A percentile compares a stretch with the other conserved stretches of the same genome.
Evolutionary conservation across 2,329 filamentous ascomycete species (phyloP).

Genomic region (Sporothrix euskadiensis): DNA sequence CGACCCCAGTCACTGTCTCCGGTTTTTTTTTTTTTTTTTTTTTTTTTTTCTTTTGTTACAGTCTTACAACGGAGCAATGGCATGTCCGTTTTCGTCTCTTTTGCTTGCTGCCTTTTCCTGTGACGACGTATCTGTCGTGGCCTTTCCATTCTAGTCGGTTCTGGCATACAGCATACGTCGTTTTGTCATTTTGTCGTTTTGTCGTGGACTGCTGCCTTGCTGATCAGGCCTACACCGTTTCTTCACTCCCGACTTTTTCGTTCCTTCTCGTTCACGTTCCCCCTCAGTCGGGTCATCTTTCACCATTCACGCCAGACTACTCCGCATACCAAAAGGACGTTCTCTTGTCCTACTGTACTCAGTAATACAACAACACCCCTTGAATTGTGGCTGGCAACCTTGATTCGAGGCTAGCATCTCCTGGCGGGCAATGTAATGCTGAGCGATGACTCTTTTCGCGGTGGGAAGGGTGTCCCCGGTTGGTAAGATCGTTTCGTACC

Average conservation of each 20-base stretch:
- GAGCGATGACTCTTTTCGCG: neutral
- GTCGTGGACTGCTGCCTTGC: conserved; percentile 18
- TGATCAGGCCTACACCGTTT: neutral
- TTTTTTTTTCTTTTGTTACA: neutral
- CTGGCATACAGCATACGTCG: neutral
- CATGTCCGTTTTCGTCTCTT: conserved; percentile 1
- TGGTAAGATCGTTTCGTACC: neutral
- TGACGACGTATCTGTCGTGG: neutral
- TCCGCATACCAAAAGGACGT: neutral
- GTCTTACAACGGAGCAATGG: neutral
- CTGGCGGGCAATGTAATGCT: neutral
- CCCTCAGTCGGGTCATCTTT: conserved; percentile 9
- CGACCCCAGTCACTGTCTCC: neutral
- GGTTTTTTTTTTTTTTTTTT: too few species aligned
- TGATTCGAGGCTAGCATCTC: neutral
- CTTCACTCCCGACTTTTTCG: neutral
- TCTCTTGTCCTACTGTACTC: neutral
- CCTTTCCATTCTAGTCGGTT: neutral
- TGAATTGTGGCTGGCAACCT: conserved; percentile 7
- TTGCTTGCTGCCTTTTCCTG: neutral
- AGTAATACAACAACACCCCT: neutral
- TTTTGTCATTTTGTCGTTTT: neutral
- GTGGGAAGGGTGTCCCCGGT: neutral
- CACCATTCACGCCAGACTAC: neutral
- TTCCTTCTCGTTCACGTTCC: neutral